These are phyloP conservation scores for Boeremia lycopersici DNA, from an alignment of 2,329 filamentous ascomycete species.

Conservation along the genomic window DNA sequence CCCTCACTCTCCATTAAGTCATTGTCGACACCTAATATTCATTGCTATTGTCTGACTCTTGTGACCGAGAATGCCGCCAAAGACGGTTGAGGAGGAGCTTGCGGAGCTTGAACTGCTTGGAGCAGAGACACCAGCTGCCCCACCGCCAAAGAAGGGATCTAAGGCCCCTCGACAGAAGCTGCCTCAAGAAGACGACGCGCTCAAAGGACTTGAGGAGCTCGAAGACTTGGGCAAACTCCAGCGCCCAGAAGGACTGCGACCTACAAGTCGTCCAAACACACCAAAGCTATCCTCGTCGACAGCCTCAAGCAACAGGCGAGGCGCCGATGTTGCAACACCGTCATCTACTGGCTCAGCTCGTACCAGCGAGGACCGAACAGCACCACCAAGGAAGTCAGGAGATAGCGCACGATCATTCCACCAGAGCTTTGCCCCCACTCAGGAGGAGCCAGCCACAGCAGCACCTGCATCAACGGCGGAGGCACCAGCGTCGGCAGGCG, in stretches of 20 bases:
- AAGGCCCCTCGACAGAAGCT: slow-evolving; percentile 53
- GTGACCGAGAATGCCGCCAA: slow-evolving; percentile 40
- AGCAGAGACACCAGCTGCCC: slow-evolving; percentile 40
- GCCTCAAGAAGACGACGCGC: slow-evolving; percentile 68
- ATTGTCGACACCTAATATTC: not conserved
- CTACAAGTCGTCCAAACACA: slow-evolving; percentile 75
- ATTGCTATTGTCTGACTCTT: not conserved
- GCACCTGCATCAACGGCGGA: slow-evolving; percentile 59
- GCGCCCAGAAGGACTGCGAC: slow-evolving; percentile 63
- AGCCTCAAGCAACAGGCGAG: slow-evolving; percentile 47
- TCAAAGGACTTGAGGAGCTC: slow-evolving; percentile 86
- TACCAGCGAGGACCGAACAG: slow-evolving; percentile 66
- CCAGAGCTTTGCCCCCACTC: slow-evolving; percentile 71
- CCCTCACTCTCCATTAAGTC: not conserved
- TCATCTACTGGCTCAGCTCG: slow-evolving; percentile 49
- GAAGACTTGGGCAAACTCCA: slow-evolving; percentile 56
- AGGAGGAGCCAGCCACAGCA: slow-evolving; percentile 49
- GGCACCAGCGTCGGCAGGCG: slow-evolving; percentile 43
- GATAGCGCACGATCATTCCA: slow-evolving; percentile 77
- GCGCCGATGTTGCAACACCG: slow-evolving; percentile 44
- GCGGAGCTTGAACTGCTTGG: slow-evolving; percentile 49
- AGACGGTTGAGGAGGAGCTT: slow-evolving; percentile 56
- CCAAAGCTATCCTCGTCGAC: slow-evolving; percentile 67
- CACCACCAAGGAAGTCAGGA: slow-evolving; percentile 69
- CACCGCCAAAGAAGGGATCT: slow-evolving; percentile 50